Base-by-base conservation (phyloP, 352 stramenopile genomes). In the Globisporangium nodosum region DNA sequence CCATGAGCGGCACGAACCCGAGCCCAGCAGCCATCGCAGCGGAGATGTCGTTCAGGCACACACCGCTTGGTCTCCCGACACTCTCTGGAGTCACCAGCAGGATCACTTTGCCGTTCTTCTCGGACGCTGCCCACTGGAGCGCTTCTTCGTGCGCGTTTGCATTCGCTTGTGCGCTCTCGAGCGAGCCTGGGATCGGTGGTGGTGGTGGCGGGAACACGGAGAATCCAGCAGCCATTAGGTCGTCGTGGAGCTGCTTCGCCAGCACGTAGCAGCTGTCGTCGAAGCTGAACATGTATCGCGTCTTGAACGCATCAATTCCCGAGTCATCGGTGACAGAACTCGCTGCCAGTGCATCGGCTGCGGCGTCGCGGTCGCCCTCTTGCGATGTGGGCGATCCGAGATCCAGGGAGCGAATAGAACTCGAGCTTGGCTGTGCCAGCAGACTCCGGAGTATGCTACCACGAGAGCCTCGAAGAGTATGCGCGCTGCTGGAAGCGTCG, bases 11-110 rank as follows among this genome's bases (percentile, higher is more conserved):
- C 27, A 91, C 79, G 55, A 91, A 90, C 2, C 81, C 77, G 11
- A 90, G 62, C 20, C 77, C 76, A 9, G 74, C 73, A 8, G 75
- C 69, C 79, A 90, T 91, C 15, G 76, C 81, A 20, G 71, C 81
- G 21, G 81, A 85, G 13, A 91, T 85, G 45, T 91, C 81, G 56
- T 90, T 91, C 51, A 91, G 64, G 24, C 79, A 87, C 47, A 76
- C 74, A 12, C 81, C 81, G 45, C 65, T 74, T 18, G 81, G 81
- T 1, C 81, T 68, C 0, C 81, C 81, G 33, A 91, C 81, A 49
- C 79, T 90, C 54, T 89, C 77, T 1, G 81, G 78, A 3, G 81
- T 91, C 27, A 89, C 64, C 13, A 91, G 63, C 33, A 91, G 52
- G 48, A 91, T 76, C 52, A 90, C 57, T 39, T 90, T 91, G 42